These are phyloP conservation scores for Gnaphalium uliginosum DNA, from an alignment of 129 eudicot species.

Conservation along the genomic window DNA sequence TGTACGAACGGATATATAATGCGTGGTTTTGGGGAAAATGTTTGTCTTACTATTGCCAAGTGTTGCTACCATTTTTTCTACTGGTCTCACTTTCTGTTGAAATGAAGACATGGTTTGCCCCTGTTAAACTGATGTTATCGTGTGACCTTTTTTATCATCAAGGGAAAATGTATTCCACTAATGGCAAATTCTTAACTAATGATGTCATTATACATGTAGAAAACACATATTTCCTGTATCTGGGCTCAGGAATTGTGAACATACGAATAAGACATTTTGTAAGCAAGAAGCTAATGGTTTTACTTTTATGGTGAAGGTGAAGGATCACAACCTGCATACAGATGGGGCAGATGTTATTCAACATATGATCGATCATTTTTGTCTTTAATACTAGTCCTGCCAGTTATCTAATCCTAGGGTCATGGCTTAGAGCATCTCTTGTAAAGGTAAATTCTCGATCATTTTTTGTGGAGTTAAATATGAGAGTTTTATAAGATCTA, in stretches of 20 bases:
- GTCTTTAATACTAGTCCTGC: constrained; percentile 31
- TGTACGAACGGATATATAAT: background rate
- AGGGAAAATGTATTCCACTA: background rate
- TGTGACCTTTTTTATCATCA: background rate
- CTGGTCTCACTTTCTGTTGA: background rate
- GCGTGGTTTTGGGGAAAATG: background rate
- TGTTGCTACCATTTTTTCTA: background rate
- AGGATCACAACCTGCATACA: constrained; percentile 60
- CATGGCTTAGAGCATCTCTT: constrained; percentile 14
- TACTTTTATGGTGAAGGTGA: constrained; percentile 46
- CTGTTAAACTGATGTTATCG: constrained; percentile 7
- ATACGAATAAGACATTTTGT: background rate
- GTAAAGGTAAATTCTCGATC: constrained; percentile 16
- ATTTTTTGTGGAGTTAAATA: background rate
- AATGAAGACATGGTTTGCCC: background rate
- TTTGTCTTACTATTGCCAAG: constrained; percentile 9
- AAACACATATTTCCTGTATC: background rate
- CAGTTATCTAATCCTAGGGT: constrained; percentile 25
- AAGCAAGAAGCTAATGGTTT: background rate
- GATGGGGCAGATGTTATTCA: constrained; percentile 95
- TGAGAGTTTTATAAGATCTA: constrained; percentile 5
- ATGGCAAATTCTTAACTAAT: background rate
- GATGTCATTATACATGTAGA: background rate
- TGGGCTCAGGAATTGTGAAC: background rate
- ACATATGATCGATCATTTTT: constrained; percentile 92